These are phyloP conservation scores for Xylaria sp. DNA, from an alignment of 2,329 filamentous ascomycete species.

Conservation along the genomic window DNA sequence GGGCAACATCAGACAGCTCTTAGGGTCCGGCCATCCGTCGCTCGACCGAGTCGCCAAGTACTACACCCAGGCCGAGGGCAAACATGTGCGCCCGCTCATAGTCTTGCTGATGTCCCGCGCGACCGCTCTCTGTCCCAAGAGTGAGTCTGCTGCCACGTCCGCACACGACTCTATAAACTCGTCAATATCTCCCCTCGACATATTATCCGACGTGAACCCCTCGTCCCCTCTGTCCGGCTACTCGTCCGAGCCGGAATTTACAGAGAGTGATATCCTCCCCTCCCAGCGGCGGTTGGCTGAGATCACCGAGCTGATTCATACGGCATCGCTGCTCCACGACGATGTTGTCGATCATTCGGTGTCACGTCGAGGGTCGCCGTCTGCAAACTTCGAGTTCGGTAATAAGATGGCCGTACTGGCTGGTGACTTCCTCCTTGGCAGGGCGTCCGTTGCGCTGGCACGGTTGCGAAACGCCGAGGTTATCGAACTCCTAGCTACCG, in stretches of 20 bases:
- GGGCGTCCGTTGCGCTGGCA: conserved; percentile 92
- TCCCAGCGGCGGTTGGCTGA: conserved; percentile 92
- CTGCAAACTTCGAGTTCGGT: conserved; percentile 93
- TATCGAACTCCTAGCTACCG: conserved; percentile 91
- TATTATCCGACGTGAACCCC: conserved; percentile 86
- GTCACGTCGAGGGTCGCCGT: conserved; percentile 83
- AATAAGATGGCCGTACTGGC: conserved; percentile 99
- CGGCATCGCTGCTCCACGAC: conserved; percentile 94
- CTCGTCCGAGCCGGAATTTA: conserved; percentile 57
- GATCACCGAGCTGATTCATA: conserved; percentile 97
- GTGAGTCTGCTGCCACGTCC: conserved; percentile 54
- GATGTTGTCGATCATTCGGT: conserved; percentile 96
- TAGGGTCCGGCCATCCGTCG: conserved; percentile 93
- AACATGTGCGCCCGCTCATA: conserved; percentile 93
- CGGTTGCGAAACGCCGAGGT: conserved; percentile 93
- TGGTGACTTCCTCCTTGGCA: conserved; percentile 93
- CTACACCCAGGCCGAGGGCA: conserved; percentile 96
- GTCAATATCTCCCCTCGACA: conserved; percentile 64
- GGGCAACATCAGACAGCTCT: conserved; percentile 90
- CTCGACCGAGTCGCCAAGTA: conserved; percentile 97
- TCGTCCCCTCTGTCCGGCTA: conserved; percentile 66
- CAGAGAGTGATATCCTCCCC: conserved; percentile 81
- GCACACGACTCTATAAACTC: conserved; percentile 62
- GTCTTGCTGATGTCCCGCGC: conserved; percentile 97
- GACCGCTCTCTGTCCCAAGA: conserved; percentile 80